A percentile compares a stretch with the other conserved stretches of the same genome.
These are phyloP conservation scores for Wickerhamiella qilinensis DNA, from an alignment of 805 yeast genomes.

Conservation along the genomic window DNA sequence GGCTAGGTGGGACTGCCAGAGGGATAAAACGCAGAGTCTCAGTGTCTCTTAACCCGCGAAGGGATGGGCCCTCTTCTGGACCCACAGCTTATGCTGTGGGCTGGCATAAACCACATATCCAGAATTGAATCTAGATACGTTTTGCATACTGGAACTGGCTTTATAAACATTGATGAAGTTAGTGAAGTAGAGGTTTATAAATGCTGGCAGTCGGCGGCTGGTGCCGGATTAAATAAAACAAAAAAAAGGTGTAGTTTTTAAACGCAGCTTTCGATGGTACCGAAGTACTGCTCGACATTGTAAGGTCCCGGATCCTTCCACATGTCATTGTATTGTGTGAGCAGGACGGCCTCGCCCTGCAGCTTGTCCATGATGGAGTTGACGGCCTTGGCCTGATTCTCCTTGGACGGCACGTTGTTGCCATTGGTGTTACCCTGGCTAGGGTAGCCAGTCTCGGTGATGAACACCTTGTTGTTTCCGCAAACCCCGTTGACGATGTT, in stretches of 20 bases:
- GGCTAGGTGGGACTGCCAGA: too few relatives aligned
- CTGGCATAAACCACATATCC: too few relatives aligned
- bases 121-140: too few relatives aligned
- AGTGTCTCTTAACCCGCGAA: too few relatives aligned
- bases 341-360: constrained; percentile 39
- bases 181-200: too few relatives aligned
- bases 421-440: constrained; percentile 59
- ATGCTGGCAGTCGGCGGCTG: too few relatives aligned
- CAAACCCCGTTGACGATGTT: constrained; percentile 39
- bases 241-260: background rate
- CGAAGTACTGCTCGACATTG: constrained; percentile 79
- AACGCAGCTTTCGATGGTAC: constrained; percentile 22
- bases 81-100: too few relatives aligned
- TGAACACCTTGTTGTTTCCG: constrained; percentile 33
- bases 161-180: too few relatives aligned
- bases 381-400: constrained; percentile 59
- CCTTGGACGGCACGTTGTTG: constrained; percentile 48
- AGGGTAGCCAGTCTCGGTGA: constrained; percentile 88
- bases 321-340: constrained; percentile 67
- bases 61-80: too few relatives aligned
- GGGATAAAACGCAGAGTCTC: too few relatives aligned
- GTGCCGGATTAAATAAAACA: too few relatives aligned
- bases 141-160: too few relatives aligned
- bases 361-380: constrained; percentile 40
- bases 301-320: constrained; percentile 81